Base-by-base conservation (phyloP, 202 grass and related monocot genomes). In the Panicum virgatum region DNA sequence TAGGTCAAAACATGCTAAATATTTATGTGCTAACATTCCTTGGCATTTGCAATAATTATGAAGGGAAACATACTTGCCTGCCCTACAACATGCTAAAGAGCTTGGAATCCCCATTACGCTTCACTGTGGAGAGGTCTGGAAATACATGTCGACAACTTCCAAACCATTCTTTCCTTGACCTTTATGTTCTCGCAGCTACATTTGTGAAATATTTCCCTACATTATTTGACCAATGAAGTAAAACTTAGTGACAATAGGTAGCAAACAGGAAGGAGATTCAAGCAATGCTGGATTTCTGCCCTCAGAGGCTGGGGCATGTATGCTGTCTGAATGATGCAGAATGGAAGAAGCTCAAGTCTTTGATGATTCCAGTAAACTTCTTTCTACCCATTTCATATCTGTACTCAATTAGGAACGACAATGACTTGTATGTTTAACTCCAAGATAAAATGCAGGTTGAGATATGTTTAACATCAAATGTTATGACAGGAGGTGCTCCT, bases 401-500 rank as follows among this genome's bases (percentile, higher is more conserved):
- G 1, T 56, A 45, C 38, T 38, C 77, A 51, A 54, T 80, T 81
- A 67, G 13, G 26, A 42, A 52, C 13, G 12, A 34, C 16, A 42
- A 52, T 16, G 12, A 34, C 37, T 32, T 80, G 37, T 69, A 62
- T 67, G 20, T 38, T 64, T 77, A 80, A 58, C 37, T 77, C 76
- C 9, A 57, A 60, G 62, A 86, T 30, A 23, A 84, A 84, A 59
- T 88, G 66, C 75, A 94, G 92, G 82, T 98, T 51, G 92, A 98
- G 82, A 90, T 98, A 95, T 98, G 96, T 44, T 91, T 98, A 73
- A 95, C 96, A 39, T 98, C 96, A 30, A 98, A 93, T 85, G 85
- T 98, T 30, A 92, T 85, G 89, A 95, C 92, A 2, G 90, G 88
- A 37, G 85, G 92, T 7, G 26, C 94, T 43, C 82, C 88, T 88